phyloP scores from a whole-genome alignment of 805 yeast species.

The Helenozyma rhizophorensis region DNA sequence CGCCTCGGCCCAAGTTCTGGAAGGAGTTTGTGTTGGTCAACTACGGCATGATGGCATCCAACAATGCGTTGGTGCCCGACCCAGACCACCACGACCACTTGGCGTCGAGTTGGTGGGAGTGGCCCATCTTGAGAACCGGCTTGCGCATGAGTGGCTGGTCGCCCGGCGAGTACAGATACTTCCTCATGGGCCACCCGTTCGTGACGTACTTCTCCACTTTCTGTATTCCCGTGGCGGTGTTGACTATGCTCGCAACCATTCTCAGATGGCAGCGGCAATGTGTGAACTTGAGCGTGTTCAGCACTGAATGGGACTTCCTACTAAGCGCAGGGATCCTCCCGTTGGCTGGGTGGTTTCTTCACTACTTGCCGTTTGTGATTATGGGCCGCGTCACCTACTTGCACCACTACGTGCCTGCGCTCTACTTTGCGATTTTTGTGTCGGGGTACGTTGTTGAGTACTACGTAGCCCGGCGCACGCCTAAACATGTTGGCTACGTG shows the following conservation, averaged over 20 bases:
- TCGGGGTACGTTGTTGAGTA: slow-evolving; percentile 20
- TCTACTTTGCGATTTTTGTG: slow-evolving; percentile 28
- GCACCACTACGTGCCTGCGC: slow-evolving; percentile 44
- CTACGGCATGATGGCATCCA: slow-evolving; percentile 85
- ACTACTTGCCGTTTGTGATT: slow-evolving; percentile 36
- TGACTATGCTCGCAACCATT: slow-evolving; percentile 16
- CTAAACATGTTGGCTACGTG: slow-evolving; percentile 9
- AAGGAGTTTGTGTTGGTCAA: slow-evolving; percentile 72
- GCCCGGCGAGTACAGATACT: slow-evolving; percentile 54
- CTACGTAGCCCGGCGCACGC: slow-evolving; percentile 15
- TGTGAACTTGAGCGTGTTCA: slow-evolving; percentile 18
- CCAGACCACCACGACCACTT: slow-evolving; percentile 66
- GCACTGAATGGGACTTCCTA: slow-evolving; percentile 23
- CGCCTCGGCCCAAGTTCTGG: slow-evolving; percentile 63
- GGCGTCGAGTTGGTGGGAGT: slow-evolving; percentile 78
- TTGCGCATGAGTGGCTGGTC: slow-evolving; percentile 75
- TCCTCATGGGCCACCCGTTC: slow-evolving; percentile 62
- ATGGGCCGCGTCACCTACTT: slow-evolving; percentile 43
- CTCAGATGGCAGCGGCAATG: slow-evolving; percentile 33
- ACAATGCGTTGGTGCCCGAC: slow-evolving; percentile 78
- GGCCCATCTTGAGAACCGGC: slow-evolving; percentile 80
- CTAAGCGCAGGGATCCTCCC: slow-evolving; percentile 33
- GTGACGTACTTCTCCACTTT: slow-evolving; percentile 56
- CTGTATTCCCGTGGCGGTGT: slow-evolving; percentile 18
- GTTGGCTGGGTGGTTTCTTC: slow-evolving; percentile 36